Conservation (phyloP, 495 filamentous ascomycete genomes). For the Tuber magnatum region DNA sequence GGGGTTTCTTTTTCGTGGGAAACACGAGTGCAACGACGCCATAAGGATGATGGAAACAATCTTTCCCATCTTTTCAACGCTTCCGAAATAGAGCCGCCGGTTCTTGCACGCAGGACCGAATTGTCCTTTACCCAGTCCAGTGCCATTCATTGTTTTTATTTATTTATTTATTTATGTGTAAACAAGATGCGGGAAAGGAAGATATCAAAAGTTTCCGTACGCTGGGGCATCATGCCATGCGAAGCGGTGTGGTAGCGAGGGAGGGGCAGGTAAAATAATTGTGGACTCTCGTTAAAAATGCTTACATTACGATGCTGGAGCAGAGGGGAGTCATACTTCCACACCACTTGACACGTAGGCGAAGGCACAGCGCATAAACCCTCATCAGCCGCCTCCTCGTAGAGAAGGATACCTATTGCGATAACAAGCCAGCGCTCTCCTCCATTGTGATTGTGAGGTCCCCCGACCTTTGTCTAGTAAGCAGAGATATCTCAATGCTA, state of each 20-base stretch:
- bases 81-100: slow-evolving; percentile 12
- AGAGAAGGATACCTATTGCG: slow-evolving; percentile 12
- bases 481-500: slow-evolving; percentile 17
- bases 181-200: slow-evolving; percentile 19
- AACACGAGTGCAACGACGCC: background rate
- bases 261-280: slow-evolving; percentile 22
- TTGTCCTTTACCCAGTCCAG: background rate
- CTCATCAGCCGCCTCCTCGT: slow-evolving; percentile 29
- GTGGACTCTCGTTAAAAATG: slow-evolving; percentile 16
- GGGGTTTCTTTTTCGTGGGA: background rate
- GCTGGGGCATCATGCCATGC: slow-evolving; percentile 33
- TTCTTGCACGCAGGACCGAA: background rate
- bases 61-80: slow-evolving; percentile 11
- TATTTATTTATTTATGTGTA: background rate
- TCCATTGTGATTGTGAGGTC: slow-evolving; percentile 14
- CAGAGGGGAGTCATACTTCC: slow-evolving; percentile 35
- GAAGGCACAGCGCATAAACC: slow-evolving; percentile 37
- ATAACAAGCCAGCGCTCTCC: slow-evolving; percentile 31
- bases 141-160: background rate
- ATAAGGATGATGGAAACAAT: background rate
- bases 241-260: slow-evolving; percentile 33
- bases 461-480: slow-evolving; percentile 16
- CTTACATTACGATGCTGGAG: slow-evolving; percentile 10
- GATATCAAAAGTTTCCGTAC: slow-evolving; percentile 6
- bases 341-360: slow-evolving; percentile 40